Conservation (phyloP, 371 early-diverging fungal species). For the Mortierella sp. region DNA sequence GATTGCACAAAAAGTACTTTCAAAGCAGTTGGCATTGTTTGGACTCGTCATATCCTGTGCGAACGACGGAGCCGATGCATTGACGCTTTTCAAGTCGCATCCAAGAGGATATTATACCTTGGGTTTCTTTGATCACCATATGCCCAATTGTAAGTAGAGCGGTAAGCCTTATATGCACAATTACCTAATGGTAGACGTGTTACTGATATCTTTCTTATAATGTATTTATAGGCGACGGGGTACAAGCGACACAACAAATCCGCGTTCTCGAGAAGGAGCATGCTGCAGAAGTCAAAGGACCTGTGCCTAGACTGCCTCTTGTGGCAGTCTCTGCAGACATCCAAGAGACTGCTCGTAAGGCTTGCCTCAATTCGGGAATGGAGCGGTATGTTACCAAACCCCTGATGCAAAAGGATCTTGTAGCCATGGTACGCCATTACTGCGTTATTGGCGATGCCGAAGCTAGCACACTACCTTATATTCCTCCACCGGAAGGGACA, state of each 20-base stretch:
- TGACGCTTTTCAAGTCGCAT: constrained; percentile 42
- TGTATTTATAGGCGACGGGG: constrained; percentile 62
- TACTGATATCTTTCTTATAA: background rate
- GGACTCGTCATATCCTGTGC: constrained; percentile 53
- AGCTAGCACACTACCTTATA: constrained; percentile 36
- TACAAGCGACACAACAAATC: constrained; percentile 70
- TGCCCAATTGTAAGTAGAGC: constrained; percentile 44
- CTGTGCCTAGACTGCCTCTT: constrained; percentile 61
- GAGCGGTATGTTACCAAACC: constrained; percentile 74
- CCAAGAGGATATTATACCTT: constrained; percentile 49
- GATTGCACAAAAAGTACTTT: constrained; percentile 50
- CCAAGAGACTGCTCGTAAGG: constrained; percentile 63
- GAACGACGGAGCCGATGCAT: constrained; percentile 51
- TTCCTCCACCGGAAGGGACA: constrained; percentile 32
- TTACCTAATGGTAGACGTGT: background rate
- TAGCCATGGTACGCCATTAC: constrained; percentile 50
- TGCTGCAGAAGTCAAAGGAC: constrained; percentile 41
- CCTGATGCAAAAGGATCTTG: constrained; percentile 57
- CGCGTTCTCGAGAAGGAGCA: constrained; percentile 58
- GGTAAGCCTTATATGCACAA: background rate
- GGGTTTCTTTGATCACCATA: constrained; percentile 56
- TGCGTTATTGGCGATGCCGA: constrained; percentile 47
- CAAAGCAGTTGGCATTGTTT: constrained; percentile 47
- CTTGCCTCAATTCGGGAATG: constrained; percentile 70
- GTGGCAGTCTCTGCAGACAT: constrained; percentile 72